A percentile compares a stretch with the other conserved stretches of the same genome.
phyloP scores from a whole-genome alignment of 2,329 filamentous ascomycete species.

The Pseudogymnoascus sp. region DNA sequence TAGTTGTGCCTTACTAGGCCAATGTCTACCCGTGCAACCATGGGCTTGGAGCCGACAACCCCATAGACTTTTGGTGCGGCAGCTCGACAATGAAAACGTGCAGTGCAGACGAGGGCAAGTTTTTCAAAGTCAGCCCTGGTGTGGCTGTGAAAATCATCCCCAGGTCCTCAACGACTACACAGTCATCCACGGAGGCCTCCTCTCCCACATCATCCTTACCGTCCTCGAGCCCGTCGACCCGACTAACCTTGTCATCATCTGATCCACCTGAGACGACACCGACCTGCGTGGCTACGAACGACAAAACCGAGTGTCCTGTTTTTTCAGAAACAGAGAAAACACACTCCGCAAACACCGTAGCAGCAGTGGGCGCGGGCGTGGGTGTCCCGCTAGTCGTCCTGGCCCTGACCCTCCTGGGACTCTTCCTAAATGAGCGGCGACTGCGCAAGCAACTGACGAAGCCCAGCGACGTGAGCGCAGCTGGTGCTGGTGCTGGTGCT shows the following conservation, averaged over 20 bases:
- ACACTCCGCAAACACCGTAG: not conserved
- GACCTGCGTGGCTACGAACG: not conserved
- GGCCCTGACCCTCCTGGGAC: not conserved
- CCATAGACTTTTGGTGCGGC: constrained; percentile 11
- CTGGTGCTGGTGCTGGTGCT: not conserved
- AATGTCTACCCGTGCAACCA: constrained; percentile 20
- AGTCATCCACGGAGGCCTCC: not conserved
- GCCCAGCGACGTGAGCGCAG: not conserved
- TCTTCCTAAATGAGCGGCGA: constrained; percentile 12
- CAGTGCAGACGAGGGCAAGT: not conserved
- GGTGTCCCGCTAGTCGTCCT: constrained; percentile 13
- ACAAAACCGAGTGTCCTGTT: not conserved
- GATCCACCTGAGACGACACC: not conserved
- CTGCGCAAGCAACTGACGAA: constrained; percentile 9
- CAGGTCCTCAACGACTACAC: constrained; percentile 13
- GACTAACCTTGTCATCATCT: not conserved
- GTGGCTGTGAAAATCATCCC: not conserved
- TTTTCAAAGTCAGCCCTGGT: not conserved
- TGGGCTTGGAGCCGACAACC: constrained; percentile 11
- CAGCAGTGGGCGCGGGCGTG: constrained; percentile 15
- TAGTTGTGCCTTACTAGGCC: constrained; percentile 11
- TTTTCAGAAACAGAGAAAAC: not conserved
- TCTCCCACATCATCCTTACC: not conserved
- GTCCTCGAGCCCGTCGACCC: not conserved
- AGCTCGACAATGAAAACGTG: not conserved